phyloP scores from a whole-genome alignment of 2,329 filamentous ascomycete genomes.

The Penicillium decumbens region DNA sequence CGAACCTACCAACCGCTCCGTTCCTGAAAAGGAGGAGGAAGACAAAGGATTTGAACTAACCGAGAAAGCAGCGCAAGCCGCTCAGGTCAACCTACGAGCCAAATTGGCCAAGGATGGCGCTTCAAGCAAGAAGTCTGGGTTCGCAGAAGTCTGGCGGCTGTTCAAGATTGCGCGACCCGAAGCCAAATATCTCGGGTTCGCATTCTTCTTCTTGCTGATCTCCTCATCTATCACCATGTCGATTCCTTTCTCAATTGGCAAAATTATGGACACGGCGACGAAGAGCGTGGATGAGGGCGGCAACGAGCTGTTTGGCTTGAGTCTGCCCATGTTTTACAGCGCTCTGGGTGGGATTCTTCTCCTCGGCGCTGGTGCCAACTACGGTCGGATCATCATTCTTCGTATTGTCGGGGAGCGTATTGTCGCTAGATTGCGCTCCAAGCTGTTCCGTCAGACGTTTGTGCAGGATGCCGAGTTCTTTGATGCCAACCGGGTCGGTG shows the following conservation, averaged over 20 bases:
- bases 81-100: constrained; percentile 83
- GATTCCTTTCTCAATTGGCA: constrained; percentile 92
- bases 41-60: constrained; percentile 64
- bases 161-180: constrained; percentile 87
- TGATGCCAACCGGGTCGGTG: constrained; percentile 92
- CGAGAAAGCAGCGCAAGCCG: constrained; percentile 79
- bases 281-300: constrained; percentile 62
- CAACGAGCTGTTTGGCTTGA: constrained; percentile 72
- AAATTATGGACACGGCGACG: constrained; percentile 87
- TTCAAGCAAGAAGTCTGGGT: constrained; percentile 53
- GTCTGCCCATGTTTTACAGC: constrained; percentile 80
- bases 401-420: constrained; percentile 93
- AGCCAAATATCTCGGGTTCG: constrained; percentile 67
- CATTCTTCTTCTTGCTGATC: constrained; percentile 79
- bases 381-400: constrained; percentile 85
- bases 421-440: constrained; percentile 80
- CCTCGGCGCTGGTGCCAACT: constrained; percentile 83
- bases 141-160: constrained; percentile 76
- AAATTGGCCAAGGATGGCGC: constrained; percentile 77
- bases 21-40: constrained; percentile 43
- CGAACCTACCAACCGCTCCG: constrained; percentile 29
- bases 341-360: constrained; percentile 72
- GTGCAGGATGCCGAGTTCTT: constrained; percentile 99
- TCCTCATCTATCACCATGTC: constrained; percentile 94
- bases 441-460: constrained; percentile 86